These are phyloP conservation scores for Haplosporangium gracile DNA, from an alignment of 192 early-diverging fungal species.

Conservation along the genomic window DNA sequence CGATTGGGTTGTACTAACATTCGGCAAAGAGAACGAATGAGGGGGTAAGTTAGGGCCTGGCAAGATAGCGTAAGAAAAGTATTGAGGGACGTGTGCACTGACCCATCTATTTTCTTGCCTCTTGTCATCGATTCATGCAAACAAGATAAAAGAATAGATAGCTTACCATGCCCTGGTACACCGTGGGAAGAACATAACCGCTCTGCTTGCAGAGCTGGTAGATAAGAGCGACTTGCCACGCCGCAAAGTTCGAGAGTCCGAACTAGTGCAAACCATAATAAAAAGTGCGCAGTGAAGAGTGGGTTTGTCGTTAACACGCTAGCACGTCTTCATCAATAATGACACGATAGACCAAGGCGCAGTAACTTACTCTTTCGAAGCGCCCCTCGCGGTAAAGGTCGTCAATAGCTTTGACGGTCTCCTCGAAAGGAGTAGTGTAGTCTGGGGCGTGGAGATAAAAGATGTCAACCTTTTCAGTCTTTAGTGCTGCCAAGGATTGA, in stretches of 20 bases:
- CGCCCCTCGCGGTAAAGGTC: conserved; percentile 70
- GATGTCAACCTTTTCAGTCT: conserved; percentile 66
- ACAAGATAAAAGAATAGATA: not conserved
- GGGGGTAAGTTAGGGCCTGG: not conserved
- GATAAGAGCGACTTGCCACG: conserved; percentile 57
- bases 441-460: conserved; percentile 77
- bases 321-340: not conserved
- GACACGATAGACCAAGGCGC: too few relatives aligned
- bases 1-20: conserved; percentile 32
- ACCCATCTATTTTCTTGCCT: not conserved
- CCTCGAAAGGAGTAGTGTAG: conserved; percentile 64
- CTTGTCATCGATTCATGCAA: not conserved
- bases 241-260: conserved; percentile 55
- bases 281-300: conserved; percentile 6
- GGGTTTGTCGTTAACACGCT: not conserved
- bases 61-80: not conserved
- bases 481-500: conserved; percentile 65
- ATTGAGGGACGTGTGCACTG: not conserved
- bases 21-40: not conserved
- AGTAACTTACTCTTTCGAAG: conserved; percentile 56
- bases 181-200: conserved; percentile 56
- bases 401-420: conserved; percentile 67
- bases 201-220: conserved; percentile 57
- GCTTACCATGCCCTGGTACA: conserved; percentile 60
- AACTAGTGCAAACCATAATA: conserved; percentile 32